Conservation (phyloP, 2,329 filamentous ascomycete species). For the Myriosclerotinia scirpicola region DNA sequence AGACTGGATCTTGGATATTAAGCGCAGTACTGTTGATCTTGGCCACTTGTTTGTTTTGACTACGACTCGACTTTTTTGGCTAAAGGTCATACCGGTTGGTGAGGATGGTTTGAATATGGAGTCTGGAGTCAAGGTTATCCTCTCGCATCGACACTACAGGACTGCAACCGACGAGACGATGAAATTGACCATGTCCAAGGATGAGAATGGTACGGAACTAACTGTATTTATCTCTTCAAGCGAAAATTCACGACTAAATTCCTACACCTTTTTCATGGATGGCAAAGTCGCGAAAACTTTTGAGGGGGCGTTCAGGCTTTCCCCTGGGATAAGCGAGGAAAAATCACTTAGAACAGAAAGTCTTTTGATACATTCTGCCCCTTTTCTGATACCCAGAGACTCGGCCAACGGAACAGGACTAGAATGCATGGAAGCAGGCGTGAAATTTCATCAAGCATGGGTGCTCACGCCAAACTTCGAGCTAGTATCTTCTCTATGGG, state of each 20-base stretch:
- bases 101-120: constrained; percentile 23
- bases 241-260: constrained; percentile 32
- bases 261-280: constrained; percentile 34
- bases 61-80: constrained; percentile 38
- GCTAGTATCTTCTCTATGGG: constrained; percentile 45
- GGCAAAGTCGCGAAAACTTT: constrained; percentile 25
- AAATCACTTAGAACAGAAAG: background rate
- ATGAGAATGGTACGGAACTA: constrained; percentile 30
- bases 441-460: constrained; percentile 51
- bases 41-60: constrained; percentile 59
- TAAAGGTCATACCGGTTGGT: constrained; percentile 34
- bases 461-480: constrained; percentile 47
- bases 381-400: constrained; percentile 9
- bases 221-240: constrained; percentile 34
- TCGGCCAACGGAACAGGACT: constrained; percentile 23
- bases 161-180: constrained; percentile 44
- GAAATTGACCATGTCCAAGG: constrained; percentile 42
- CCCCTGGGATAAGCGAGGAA: constrained; percentile 8
- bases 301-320: constrained; percentile 31
- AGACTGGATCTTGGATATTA: constrained; percentile 60
- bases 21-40: constrained; percentile 48
- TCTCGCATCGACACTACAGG: constrained; percentile 50
- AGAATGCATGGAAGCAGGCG: constrained; percentile 40
- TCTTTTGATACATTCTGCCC: background rate
- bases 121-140: constrained; percentile 39